These are phyloP conservation scores for Basipetospora sp. DNA, from an alignment of 2,329 filamentous ascomycete species.

Conservation along the genomic window DNA sequence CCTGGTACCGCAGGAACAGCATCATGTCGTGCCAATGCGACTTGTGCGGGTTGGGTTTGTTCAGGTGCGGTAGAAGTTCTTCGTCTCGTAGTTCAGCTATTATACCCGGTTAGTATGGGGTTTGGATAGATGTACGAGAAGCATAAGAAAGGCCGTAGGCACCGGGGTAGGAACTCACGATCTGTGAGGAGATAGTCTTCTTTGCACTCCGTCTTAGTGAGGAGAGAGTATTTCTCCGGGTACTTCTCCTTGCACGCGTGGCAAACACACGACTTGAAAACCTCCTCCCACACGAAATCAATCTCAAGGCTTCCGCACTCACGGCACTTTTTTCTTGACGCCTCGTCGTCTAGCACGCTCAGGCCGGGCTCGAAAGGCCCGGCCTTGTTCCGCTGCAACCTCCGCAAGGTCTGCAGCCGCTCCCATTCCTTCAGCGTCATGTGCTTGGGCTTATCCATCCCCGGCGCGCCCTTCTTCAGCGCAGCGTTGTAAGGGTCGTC, in stretches of 20 bases:
- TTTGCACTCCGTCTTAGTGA: conserved; percentile 92
- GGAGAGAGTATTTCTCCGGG: conserved; percentile 82
- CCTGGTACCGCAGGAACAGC: conserved; percentile 82
- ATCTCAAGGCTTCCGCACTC: conserved; percentile 79
- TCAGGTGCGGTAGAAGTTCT: conserved; percentile 73
- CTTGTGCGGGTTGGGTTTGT: conserved; percentile 87
- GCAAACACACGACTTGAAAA: conserved; percentile 65
- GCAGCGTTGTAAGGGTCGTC: conserved; percentile 85
- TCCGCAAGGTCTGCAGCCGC: conserved; percentile 57
- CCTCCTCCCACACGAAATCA: conserved; percentile 87
- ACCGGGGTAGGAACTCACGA: conserved; percentile 38
- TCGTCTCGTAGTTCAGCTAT: conserved; percentile 85
- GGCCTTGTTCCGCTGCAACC: conserved; percentile 55
- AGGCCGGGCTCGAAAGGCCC: conserved; percentile 82
- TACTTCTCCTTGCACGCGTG: conserved; percentile 71
- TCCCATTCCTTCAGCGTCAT: conserved; percentile 94
- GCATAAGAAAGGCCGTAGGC: not conserved
- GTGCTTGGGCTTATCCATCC: conserved; percentile 52
- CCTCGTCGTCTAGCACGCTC: conserved; percentile 53
- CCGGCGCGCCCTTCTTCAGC: conserved; percentile 28
- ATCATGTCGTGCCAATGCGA: conserved; percentile 98
- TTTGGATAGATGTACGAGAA: not conserved
- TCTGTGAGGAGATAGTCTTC: conserved; percentile 94
- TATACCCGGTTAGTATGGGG: not conserved
- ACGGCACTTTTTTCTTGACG: conserved; percentile 56